Evolutionary conservation across 305 asterid genomes (phyloP).

Genomic region (Fraxinus paxiana): DNA sequence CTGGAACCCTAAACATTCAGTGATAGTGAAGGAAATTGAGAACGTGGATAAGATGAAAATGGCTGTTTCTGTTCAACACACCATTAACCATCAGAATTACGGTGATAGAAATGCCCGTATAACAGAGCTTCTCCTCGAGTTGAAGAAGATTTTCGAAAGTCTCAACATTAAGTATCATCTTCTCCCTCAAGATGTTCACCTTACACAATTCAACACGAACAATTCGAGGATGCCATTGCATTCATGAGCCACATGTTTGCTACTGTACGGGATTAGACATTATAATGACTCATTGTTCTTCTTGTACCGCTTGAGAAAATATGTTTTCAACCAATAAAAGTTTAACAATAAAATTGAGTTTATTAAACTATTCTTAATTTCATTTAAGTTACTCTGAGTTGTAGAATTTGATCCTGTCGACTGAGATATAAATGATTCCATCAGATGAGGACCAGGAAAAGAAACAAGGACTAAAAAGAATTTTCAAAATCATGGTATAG

Average conservation of each 20-base stretch:
- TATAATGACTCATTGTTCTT: not conserved
- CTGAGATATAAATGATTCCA: not conserved
- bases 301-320: not conserved
- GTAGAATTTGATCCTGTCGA: not conserved
- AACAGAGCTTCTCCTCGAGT: conserved; percentile 50
- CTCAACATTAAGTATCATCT: conserved; percentile 49
- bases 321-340: not conserved
- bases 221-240: conserved; percentile 20
- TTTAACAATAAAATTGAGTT: not conserved
- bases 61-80: conserved; percentile 50
- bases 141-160: conserved; percentile 55
- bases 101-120: conserved; percentile 45
- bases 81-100: conserved; percentile 59
- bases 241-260: not conserved
- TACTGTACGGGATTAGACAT: not conserved
- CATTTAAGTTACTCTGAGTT: not conserved
- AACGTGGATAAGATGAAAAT: conserved; percentile 53
- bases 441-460: conserved; percentile 10
- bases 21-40: conserved; percentile 56
- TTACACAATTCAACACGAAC: conserved; percentile 32
- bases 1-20: conserved; percentile 56
- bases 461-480: not conserved
- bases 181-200: conserved; percentile 58
- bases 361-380: not conserved
- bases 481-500: not conserved